Conservation (phyloP, 805 yeast species). For the Wickerhamomyces sydowiorum region DNA sequence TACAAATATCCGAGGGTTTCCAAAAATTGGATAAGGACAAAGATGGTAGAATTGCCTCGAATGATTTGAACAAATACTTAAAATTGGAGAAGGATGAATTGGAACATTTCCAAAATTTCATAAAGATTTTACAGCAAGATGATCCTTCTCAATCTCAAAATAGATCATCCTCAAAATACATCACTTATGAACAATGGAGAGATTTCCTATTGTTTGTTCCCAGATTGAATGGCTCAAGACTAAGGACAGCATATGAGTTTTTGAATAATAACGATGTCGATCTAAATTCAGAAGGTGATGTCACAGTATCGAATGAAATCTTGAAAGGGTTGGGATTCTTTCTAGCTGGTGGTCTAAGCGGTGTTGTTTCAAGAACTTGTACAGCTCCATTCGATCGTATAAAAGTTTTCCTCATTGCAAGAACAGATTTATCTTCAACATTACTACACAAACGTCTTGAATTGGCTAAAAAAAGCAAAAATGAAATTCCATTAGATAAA, state of each 20-base stretch:
- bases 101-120: slow-evolving; percentile 52
- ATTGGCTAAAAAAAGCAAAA: slow-evolving; percentile 35
- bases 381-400: slow-evolving; percentile 97
- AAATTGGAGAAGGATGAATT: slow-evolving; percentile 48
- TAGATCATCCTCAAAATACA: slow-evolving; percentile 44
- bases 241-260: slow-evolving; percentile 74
- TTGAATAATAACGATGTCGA: slow-evolving; percentile 73
- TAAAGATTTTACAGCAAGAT: slow-evolving; percentile 24
- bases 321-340: slow-evolving; percentile 86
- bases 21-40: slow-evolving; percentile 59
- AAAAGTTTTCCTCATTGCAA: slow-evolving; percentile 88
- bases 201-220: slow-evolving; percentile 82
- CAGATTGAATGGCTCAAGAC: slow-evolving; percentile 66
- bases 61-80: slow-evolving; percentile 66
- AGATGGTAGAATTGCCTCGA: slow-evolving; percentile 63
- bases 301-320: slow-evolving; percentile 72
- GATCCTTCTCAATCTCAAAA: too few relatives aligned
- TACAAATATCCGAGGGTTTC: slow-evolving; percentile 66
- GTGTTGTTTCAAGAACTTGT: slow-evolving; percentile 91
- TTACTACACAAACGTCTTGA: slow-evolving; percentile 51
- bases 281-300: slow-evolving; percentile 87
- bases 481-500: slow-evolving; percentile 32
- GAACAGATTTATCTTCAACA: slow-evolving; percentile 75
- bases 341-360: slow-evolving; percentile 91
- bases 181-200: slow-evolving; percentile 83